phyloP scores from a whole-genome alignment of 495 filamentous ascomycete species.

The Bombardia bombarda region DNA sequence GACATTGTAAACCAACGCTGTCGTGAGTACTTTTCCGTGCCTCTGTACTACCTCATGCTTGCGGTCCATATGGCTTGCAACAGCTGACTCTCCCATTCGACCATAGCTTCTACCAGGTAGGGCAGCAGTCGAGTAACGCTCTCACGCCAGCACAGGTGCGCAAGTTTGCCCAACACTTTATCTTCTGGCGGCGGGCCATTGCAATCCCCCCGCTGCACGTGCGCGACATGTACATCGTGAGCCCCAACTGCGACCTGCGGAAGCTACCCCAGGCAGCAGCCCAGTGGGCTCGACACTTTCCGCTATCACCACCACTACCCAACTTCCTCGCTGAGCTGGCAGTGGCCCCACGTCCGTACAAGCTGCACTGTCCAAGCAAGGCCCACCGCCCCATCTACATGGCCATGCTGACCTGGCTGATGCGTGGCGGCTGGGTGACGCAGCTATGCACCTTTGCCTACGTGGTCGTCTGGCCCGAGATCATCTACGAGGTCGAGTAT shows the following conservation, averaged over 20 bases:
- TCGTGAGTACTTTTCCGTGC: conserved; percentile 41
- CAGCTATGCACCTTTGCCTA: conserved; percentile 85
- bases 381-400: conserved; percentile 84
- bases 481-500: conserved; percentile 52
- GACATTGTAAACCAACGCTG: conserved; percentile 72
- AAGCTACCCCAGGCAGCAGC: conserved; percentile 61
- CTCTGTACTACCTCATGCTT: too few relatives aligned
- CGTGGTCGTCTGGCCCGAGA: conserved; percentile 57
- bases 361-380: conserved; percentile 74
- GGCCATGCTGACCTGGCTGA: conserved; percentile 82
- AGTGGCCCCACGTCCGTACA: conserved; percentile 68
- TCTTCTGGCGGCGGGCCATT: conserved; percentile 89
- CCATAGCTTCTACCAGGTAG: conserved; percentile 65
- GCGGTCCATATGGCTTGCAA: too few relatives aligned
- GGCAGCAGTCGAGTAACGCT: conserved; percentile 49
- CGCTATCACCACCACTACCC: conserved; percentile 69
- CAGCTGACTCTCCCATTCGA: too few relatives aligned
- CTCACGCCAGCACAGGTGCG: conserved; percentile 74
- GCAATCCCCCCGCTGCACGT: conserved; percentile 87
- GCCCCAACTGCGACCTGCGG: conserved; percentile 78
- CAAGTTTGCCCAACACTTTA: conserved; percentile 78
- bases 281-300: conserved; percentile 69
- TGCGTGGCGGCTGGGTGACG: conserved; percentile 86
- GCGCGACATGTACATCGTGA: conserved; percentile 87
- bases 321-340: conserved; percentile 78